phyloP scores from a whole-genome alignment of 345 rosid genomes.

The Schrenkiella parvula region DNA sequence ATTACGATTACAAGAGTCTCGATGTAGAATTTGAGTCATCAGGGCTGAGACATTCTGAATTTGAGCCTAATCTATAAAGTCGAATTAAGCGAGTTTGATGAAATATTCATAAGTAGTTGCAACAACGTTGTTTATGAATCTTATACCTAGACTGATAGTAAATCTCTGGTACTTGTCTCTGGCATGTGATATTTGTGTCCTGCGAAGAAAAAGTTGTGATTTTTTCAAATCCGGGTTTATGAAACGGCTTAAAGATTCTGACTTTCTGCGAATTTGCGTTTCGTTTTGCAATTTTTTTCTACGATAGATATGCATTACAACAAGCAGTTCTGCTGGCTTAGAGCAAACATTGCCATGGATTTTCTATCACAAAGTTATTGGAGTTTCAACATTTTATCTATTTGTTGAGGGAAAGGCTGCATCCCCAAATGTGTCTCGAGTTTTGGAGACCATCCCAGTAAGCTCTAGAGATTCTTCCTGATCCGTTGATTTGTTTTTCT shows the following conservation, averaged over 20 bases:
- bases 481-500: neutral
- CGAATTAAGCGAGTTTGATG: too few species aligned
- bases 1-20: neutral
- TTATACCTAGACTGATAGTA: neutral
- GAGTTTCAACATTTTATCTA: conserved; percentile 76
- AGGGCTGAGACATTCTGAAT: neutral
- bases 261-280: conserved; percentile 8
- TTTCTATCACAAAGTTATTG: conserved; percentile 84
- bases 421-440: conserved; percentile 58
- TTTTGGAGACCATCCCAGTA: conserved; percentile 66
- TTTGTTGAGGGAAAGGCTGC: conserved; percentile 98
- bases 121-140: neutral
- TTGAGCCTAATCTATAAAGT: neutral
- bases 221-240: neutral
- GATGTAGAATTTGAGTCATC: neutral
- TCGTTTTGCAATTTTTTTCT: neutral
- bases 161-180: neutral
- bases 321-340: conserved; percentile 93
- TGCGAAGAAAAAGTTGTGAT: neutral
- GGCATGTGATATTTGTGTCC: neutral
- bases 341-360: conserved; percentile 90
- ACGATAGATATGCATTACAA: conserved; percentile 68
- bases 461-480: conserved; percentile 10
- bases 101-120: too few species aligned
- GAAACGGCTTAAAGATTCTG: neutral